Evolutionary conservation across 176 grass and related monocot genomes (phyloP).

Genomic region (Triticum timopheevii): DNA sequence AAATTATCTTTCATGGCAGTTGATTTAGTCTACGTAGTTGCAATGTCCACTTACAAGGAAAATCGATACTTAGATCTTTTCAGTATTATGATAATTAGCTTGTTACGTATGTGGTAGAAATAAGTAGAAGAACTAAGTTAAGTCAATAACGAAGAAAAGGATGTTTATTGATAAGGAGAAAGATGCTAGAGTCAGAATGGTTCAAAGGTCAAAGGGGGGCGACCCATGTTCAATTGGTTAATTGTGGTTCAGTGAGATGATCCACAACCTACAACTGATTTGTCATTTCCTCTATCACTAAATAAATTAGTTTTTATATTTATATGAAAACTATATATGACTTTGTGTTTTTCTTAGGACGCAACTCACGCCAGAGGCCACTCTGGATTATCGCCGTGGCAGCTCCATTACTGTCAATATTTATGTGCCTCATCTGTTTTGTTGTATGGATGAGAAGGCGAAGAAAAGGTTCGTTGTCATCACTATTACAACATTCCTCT

Average conservation of each 20-base stretch:
- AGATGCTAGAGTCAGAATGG: not conserved
- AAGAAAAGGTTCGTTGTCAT: conserved; percentile 20
- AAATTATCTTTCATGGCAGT: not conserved
- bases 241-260: not conserved
- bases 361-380: not conserved
- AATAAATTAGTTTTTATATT: not conserved
- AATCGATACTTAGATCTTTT: not conserved
- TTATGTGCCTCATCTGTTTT: not conserved
- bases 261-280: not conserved
- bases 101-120: not conserved
- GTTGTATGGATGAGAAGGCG: not conserved
- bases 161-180: not conserved
- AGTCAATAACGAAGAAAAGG: not conserved
- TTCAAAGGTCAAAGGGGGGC: not conserved
- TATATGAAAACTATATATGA: not conserved
- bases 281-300: not conserved
- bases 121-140: not conserved
- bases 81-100: not conserved
- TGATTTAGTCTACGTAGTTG: not conserved
- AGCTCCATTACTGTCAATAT: not conserved
- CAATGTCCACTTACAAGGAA: not conserved
- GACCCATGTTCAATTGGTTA: not conserved
- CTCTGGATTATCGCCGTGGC: conserved; percentile 21
- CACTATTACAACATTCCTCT: not conserved
- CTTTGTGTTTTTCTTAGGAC: not conserved